phyloP scores from a whole-genome alignment of 1,284 basidiomycete genomes.

The Cutaneotrichosporon spelunceum region DNA sequence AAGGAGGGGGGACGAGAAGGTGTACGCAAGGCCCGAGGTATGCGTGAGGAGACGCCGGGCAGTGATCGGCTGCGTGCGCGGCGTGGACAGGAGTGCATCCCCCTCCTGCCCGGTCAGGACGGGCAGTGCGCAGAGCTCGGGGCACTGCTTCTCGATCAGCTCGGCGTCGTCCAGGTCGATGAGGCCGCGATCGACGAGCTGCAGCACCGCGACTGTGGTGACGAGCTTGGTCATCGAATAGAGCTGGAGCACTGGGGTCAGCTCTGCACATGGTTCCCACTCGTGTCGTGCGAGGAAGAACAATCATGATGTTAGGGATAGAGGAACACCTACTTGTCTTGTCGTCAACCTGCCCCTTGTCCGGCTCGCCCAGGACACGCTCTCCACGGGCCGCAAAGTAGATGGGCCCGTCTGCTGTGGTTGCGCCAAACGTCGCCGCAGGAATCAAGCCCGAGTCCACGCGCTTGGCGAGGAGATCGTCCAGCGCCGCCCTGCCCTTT shows the following conservation, averaged over 20 bases:
- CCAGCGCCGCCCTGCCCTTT: conserved; percentile 28
- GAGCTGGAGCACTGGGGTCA: conserved; percentile 28
- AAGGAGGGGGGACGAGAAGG: conserved; percentile 14
- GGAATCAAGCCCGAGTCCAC: conserved; percentile 28
- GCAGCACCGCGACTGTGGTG: conserved; percentile 31
- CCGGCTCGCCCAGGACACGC: conserved; percentile 31
- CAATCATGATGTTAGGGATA: background rate
- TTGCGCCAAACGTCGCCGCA: conserved; percentile 34
- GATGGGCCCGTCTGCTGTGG: conserved; percentile 35
- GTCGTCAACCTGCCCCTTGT: conserved; percentile 29
- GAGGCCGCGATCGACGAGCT: conserved; percentile 29
- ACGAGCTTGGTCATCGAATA: conserved; percentile 44
- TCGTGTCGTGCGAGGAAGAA: background rate
- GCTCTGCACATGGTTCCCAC: background rate
- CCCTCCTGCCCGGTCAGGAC: conserved; percentile 16
- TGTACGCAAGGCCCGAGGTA: conserved; percentile 19
- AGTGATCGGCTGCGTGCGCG: conserved; percentile 15
- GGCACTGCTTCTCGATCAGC: conserved; percentile 7
- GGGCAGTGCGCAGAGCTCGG: conserved; percentile 19
- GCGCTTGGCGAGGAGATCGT: conserved; percentile 24
- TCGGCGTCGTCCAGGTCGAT: conserved; percentile 15
- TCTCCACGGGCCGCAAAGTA: conserved; percentile 36
- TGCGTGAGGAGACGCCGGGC: conserved; percentile 21
- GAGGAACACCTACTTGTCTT: conserved; percentile 36
- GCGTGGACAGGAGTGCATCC: conserved; percentile 5